phyloP scores from a whole-genome alignment of 345 rosid genomes.

The Erysimum cheiranthoides region DNA sequence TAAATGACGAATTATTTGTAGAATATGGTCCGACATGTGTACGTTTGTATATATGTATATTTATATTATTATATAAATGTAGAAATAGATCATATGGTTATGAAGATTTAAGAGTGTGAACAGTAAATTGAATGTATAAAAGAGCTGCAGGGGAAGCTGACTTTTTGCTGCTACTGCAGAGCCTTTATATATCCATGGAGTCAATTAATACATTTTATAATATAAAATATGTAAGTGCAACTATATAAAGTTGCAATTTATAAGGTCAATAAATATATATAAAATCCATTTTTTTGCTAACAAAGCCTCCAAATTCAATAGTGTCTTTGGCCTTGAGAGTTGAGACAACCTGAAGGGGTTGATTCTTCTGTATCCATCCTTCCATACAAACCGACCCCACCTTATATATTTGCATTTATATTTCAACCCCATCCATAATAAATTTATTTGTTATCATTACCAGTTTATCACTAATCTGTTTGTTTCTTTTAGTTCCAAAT shows the following conservation, averaged over 20 bases:
- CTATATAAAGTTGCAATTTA: not conserved
- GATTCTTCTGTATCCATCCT: conserved; percentile 50
- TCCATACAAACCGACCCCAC: conserved; percentile 56
- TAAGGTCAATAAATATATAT: not conserved
- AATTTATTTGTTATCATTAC: not conserved
- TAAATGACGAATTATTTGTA: conserved; percentile 32
- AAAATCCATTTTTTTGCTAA: not conserved
- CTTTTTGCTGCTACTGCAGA: conserved; percentile 36
- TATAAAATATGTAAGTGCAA: not conserved
- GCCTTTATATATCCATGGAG: conserved; percentile 8
- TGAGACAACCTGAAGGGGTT: conserved; percentile 47
- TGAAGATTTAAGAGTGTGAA: conserved; percentile 12
- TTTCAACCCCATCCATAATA: conserved; percentile 1
- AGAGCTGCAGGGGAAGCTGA: conserved; percentile 41
- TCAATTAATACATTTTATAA: not conserved
- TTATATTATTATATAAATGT: not conserved
- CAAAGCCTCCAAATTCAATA: conserved; percentile 21
- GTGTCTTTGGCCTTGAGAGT: conserved; percentile 34
- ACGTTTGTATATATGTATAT: conserved; percentile 13
- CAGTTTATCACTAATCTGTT: conserved; percentile 8
- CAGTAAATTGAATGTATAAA: conserved; percentile 42
- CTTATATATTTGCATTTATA: conserved; percentile 39
- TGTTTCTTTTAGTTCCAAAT: not conserved
- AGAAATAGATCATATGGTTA: not conserved
- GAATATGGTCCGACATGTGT: conserved; percentile 36